Conservation (phyloP, 2,329 filamentous ascomycete species). For the Phoma sp. region DNA sequence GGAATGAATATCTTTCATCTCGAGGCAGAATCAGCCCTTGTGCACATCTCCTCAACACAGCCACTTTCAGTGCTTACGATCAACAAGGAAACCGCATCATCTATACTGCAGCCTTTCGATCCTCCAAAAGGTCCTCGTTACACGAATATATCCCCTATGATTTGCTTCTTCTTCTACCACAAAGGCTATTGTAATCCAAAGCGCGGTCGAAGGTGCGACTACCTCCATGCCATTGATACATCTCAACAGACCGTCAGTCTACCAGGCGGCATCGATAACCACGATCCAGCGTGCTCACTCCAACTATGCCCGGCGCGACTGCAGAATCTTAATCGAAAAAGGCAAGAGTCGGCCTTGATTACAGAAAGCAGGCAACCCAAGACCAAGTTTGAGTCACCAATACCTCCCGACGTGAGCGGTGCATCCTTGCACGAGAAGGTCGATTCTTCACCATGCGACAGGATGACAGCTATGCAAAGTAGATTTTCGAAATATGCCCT, state of each 20-base stretch:
- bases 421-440: not conserved
- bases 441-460: not conserved
- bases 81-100: not conserved
- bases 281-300: constrained; percentile 16
- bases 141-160: not conserved
- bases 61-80: not conserved
- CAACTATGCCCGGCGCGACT: constrained; percentile 24
- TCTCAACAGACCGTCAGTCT: constrained; percentile 17
- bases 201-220: constrained; percentile 16
- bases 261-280: constrained; percentile 9
- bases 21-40: not conserved
- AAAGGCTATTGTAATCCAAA: constrained; percentile 24
- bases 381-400: not conserved
- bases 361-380: not conserved
- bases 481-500: not conserved
- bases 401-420: not conserved
- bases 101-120: not conserved
- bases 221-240: constrained; percentile 16
- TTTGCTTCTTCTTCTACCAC: constrained; percentile 37
- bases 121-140: constrained; percentile 5
- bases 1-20: not conserved
- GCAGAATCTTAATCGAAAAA: not conserved
- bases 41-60: not conserved
- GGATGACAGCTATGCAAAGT: not conserved
- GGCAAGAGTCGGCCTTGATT: not conserved